Evolutionary conservation across 768 basidiomycete genomes (phyloP).

Genomic region (Podaxis mareebaensis): DNA sequence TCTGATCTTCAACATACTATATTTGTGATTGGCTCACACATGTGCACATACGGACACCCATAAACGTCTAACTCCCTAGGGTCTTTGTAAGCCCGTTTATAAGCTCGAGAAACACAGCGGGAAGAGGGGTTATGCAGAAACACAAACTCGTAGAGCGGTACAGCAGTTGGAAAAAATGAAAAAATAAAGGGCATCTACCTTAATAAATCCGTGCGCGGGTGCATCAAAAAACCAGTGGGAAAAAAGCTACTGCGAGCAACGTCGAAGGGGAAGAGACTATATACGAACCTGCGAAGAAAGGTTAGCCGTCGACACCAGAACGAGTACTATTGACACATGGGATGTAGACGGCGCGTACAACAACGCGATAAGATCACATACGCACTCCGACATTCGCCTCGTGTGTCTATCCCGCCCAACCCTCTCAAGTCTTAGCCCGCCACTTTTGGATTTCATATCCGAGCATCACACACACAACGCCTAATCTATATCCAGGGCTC

Average conservation of each 20-base stretch:
- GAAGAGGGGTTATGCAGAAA: too few species aligned
- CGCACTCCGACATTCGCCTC: neutral
- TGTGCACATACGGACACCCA: too few species aligned
- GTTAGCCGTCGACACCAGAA: neutral
- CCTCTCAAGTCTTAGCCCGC: neutral
- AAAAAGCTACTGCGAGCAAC: conserved; percentile 15
- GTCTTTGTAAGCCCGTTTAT: too few species aligned
- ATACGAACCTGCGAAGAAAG: neutral
- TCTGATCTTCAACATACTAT: too few species aligned
- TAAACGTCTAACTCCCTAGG: too few species aligned
- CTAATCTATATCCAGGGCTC: neutral
- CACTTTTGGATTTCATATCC: neutral
- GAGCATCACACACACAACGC: neutral
- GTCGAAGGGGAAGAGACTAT: neutral
- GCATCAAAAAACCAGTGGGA: conserved; percentile 4
- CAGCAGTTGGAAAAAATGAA: neutral
- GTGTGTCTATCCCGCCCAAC: neutral
- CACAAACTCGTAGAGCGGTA: too few species aligned
- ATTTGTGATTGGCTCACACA: too few species aligned
- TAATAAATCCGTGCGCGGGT: conserved; percentile 2
- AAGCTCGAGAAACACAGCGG: too few species aligned
- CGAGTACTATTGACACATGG: neutral
- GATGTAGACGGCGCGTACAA: neutral
- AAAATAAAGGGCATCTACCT: too few species aligned
- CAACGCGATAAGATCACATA: neutral